These are phyloP conservation scores for Theileria sp. DNA, from an alignment of 169 alveolate species.

Conservation along the genomic window DNA sequence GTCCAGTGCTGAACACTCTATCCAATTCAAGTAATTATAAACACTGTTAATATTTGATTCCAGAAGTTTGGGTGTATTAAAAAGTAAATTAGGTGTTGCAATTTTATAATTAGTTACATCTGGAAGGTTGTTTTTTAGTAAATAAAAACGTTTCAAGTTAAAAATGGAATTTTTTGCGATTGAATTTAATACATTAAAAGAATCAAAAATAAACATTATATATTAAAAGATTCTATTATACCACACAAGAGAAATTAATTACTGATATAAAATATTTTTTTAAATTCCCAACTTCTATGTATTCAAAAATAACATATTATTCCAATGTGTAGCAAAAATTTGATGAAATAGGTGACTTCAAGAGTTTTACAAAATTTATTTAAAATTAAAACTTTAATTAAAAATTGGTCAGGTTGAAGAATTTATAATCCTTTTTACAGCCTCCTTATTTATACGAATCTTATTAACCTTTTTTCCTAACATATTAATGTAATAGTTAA, in stretches of 20 bases:
- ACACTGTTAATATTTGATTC: not conserved
- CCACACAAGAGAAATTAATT: not conserved
- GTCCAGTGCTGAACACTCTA: constrained; percentile 21
- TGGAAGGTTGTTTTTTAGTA: not conserved
- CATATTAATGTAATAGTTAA: not conserved
- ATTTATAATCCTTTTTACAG: constrained; percentile 35
- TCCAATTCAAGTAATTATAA: not conserved
- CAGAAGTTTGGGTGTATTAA: not conserved
- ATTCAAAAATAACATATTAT: not conserved
- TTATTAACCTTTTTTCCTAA: not conserved
- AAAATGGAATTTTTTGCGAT: not conserved
- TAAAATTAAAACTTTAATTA: not conserved
- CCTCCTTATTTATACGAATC: constrained; percentile 25
- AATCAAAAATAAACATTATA: not conserved
- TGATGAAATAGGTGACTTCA: not conserved
- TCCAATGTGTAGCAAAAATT: not conserved
- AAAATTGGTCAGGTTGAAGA: not conserved
- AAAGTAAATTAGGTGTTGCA: not conserved
- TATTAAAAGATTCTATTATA: not conserved
- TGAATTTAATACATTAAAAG: not conserved
- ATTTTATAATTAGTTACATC: not conserved
- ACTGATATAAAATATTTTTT: no score
- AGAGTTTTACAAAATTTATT: not conserved
- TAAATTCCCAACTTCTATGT: not conserved
- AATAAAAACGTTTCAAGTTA: not conserved